phyloP scores from a whole-genome alignment of 2,329 filamentous ascomycete genomes.

The Fusarium devonianum region DNA sequence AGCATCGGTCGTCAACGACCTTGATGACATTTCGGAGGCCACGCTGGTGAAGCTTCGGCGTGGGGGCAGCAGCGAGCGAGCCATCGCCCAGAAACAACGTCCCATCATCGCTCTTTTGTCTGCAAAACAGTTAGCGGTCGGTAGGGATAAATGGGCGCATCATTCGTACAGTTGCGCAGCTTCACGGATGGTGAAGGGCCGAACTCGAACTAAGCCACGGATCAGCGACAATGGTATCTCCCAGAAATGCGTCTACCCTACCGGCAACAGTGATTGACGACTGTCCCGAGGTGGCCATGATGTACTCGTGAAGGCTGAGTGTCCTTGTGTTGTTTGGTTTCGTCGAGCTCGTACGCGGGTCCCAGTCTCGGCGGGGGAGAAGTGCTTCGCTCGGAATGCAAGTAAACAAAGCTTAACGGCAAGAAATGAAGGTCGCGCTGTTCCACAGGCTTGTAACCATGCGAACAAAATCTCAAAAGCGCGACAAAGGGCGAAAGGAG shows the following conservation, averaged over 20 bases:
- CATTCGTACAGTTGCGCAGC: conserved; percentile 80
- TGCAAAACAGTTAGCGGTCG: conserved; percentile 40
- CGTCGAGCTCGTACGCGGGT: conserved; percentile 4
- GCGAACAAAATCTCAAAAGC: conserved; percentile 33
- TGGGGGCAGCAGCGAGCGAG: conserved; percentile 84
- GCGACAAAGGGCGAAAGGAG: conserved; percentile 6
- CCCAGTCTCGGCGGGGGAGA: neutral
- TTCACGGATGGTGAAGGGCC: conserved; percentile 85
- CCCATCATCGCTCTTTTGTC: conserved; percentile 77
- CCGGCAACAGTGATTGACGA: conserved; percentile 68
- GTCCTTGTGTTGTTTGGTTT: neutral
- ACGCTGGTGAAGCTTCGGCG: conserved; percentile 84
- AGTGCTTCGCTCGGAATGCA: conserved; percentile 1
- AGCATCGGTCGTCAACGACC: conserved; percentile 92
- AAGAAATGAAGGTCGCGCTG: conserved; percentile 29
- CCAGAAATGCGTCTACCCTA: conserved; percentile 42
- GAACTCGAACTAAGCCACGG: conserved; percentile 65
- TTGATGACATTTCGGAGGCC: conserved; percentile 93
- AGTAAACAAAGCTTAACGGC: conserved; percentile 33
- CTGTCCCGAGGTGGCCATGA: conserved; percentile 42
- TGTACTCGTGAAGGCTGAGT: conserved; percentile 4
- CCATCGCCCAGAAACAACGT: conserved; percentile 96
- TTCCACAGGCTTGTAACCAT: conserved; percentile 25
- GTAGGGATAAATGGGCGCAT: too few species aligned
- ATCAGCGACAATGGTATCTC: conserved; percentile 38